phyloP scores from a whole-genome alignment of 2,329 filamentous ascomycete species.

The Ceratocystis albifundus region DNA sequence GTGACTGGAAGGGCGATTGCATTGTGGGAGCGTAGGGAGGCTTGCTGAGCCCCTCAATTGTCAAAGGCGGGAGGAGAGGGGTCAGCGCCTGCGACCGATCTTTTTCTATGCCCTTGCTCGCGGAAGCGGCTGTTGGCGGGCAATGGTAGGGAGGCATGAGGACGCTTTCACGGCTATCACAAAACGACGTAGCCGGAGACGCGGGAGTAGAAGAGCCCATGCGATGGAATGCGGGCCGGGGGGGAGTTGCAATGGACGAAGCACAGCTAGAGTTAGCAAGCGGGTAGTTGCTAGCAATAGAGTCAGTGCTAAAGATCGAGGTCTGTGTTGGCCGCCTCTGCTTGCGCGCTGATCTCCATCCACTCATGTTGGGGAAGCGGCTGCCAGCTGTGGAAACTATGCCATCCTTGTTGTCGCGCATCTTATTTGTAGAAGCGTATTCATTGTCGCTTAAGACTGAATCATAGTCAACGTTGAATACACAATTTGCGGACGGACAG shows the following conservation, averaged over 20 bases:
- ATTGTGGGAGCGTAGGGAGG: slow-evolving; percentile 14
- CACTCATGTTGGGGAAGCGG: slow-evolving; percentile 43
- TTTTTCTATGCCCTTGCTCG: slow-evolving; percentile 34
- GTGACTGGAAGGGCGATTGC: slow-evolving; percentile 46
- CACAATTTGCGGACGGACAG: slow-evolving; percentile 28
- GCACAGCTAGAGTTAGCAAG: slow-evolving; percentile 54
- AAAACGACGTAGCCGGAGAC: slow-evolving; percentile 53
- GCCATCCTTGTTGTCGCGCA: slow-evolving; percentile 36
- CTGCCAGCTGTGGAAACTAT: slow-evolving; percentile 54
- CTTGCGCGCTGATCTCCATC: slow-evolving; percentile 35
- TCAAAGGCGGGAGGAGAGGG: slow-evolving; percentile 70
- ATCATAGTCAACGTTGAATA: slow-evolving; percentile 51
- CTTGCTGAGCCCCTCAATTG: slow-evolving; percentile 39
- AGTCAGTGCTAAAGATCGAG: slow-evolving; percentile 61
- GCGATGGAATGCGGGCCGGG: slow-evolving; percentile 37
- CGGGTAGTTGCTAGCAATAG: slow-evolving; percentile 66
- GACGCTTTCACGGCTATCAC: slow-evolving; percentile 47
- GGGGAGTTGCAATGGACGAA: slow-evolving; percentile 59
- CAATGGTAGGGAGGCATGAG: slow-evolving; percentile 39
- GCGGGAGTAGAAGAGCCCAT: slow-evolving; percentile 44
- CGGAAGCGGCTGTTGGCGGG: slow-evolving; percentile 24
- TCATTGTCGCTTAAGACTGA: slow-evolving; percentile 55
- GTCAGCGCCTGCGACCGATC: slow-evolving; percentile 58
- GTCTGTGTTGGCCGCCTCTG: slow-evolving; percentile 35
- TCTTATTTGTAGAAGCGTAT: slow-evolving; percentile 16